Base-by-base conservation (phyloP, 2,329 filamentous ascomycete genomes). In the Penicillium sp. region DNA sequence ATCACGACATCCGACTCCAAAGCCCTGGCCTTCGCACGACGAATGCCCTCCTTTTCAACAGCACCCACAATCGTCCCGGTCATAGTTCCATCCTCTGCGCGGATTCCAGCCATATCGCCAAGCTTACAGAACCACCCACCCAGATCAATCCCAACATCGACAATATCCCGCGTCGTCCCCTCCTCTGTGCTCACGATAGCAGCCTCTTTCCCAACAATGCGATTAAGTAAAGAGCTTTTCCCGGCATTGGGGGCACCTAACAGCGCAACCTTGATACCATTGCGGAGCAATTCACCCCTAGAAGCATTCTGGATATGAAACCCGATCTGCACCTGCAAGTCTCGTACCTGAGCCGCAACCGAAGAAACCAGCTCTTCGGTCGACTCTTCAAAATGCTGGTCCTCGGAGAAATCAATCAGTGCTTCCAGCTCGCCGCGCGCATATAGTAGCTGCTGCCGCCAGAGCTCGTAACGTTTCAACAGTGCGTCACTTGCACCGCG, bases 391-490 rank as follows among this genome's bases (percentile, higher is more conserved):
- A 99, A 95, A 74, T 97, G 89, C 72, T 99, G 92, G 65, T 97
- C 94, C 69, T 99, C 94, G 1, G 90, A 88, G 69, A 99, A 99
- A 72, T 99, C 94, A 55, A 99, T 97, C 60, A 99, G 75, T 0
- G 94, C 94, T 72, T 99, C 94, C 35, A 99, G 80, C 73, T 97
- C 92, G 9, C 90, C 94, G 2, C 94, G 84, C 9, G 92, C 92
- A 56, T 87, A 80, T 6, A 97, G 77, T 16, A 99, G 74, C 58
- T 85, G 79, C 57, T 82, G 76, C 24, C 92, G 84, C 94, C 94
- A 99, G 9, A 65, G 64, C 61, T 96, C 91, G 69, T 99, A 99
- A 16, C 85, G 84, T 53, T 80, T 79, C 0, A 89, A 84, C 11
- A 96, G 77, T 0, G 79, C 74, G 20, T 86, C 86, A 3, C 84